Base-by-base conservation (phyloP, 2,329 filamentous ascomycete genomes). In the Septoria petroselini region DNA sequence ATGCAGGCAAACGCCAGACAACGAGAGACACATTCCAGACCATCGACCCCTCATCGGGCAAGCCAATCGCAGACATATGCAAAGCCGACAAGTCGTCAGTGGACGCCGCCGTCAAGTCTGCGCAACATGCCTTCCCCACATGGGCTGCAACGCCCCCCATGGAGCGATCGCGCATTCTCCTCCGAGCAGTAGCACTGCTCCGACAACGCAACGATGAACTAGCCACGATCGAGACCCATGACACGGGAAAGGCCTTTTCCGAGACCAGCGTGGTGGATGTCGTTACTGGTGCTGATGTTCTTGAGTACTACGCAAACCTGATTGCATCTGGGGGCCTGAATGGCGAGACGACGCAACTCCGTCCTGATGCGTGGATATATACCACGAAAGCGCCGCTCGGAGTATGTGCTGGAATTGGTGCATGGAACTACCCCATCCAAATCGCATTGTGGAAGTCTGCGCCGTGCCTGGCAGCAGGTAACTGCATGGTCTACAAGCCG, bases 401-500 rank as follows among this genome's bases (percentile, higher is more conserved):
- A 19, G 88, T 93, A 11, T 94, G 88, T 67, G 89, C 81, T 11
- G 89, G 87, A 50, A 94, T 94, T 58, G 89, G 88, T 48, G 89
- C 89, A 11, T 94, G 88, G 88, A 94, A 94, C 71, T 94, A 94
- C 66, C 89, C 89, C 9, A 86, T 94, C 57, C 88, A 94, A 68
- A 94, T 94, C 69, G 88, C 88, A 7, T 76, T 94, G 1, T 94
- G 88, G 88, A 94, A 94, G 70, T 90, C 86, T 1, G 88, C 86
- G 0, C 86, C 89, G 0, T 93, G 88, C 61, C 77, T 94, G 11
- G 88, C 88, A 3, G 88, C 88, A 1, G 88, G 88, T 15, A 94
- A 94, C 71, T 88, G 85, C 65, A 91, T 94, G 85, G 81, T 94
- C 37, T 94, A 94, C 73, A 94, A 94, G 71, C 87, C 88, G 6